Base-by-base conservation (phyloP, 345 rosid species). In the Syzygium oleosum region DNA sequence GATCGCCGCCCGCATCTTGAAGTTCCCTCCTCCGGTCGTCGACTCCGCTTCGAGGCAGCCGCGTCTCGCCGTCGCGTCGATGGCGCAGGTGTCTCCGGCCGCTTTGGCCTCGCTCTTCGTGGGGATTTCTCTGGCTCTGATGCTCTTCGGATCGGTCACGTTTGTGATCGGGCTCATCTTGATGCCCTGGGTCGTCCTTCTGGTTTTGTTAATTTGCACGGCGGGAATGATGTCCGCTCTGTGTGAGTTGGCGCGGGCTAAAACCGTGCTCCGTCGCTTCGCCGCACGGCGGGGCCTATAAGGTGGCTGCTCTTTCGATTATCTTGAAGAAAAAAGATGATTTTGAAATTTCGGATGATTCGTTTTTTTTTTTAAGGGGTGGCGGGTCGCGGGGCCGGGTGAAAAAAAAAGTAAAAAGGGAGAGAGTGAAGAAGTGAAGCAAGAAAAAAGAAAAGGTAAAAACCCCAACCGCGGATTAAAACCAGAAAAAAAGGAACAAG, bases 151-250 rank as follows among this genome's bases (percentile, higher is more conserved):
- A 10, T 88, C 88, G n/a, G 59, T 88, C 56, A 52, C 80, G 49
- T 91, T 89, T 51, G 78, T 88, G 61, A 61, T 87, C 49, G 92
- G 91, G 15, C 54, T 91, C 52, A 38, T 91, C 29, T 86, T 89
- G 86, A 85, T 88, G 87, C 88, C 88, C 58, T 85, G 90, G 83
- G 29, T 87, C 38, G 10, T 85, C 51, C 65, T 78, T 15, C 55
- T 86, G 46, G 89, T 77, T 85, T 46, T 63, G 25, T 79, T 85
- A 46, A 53, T 89, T 52, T 89, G 61, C 84, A 34, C 22, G n/a
- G 78, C 86, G 51, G 86, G 80, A 22, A 51, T 86, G 52, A 54
- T 85, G 51, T 88, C 89, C 68, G 51, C n/a, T 51, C 55, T 85
- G 43, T 87, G 89, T 13, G 86, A 84, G 84, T 61, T 87, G 7